A percentile compares a stretch with the other conserved stretches of the same genome.
Conservation (phyloP, 1,284 basidiomycete species). For the Naganishia cerealis region DNA sequence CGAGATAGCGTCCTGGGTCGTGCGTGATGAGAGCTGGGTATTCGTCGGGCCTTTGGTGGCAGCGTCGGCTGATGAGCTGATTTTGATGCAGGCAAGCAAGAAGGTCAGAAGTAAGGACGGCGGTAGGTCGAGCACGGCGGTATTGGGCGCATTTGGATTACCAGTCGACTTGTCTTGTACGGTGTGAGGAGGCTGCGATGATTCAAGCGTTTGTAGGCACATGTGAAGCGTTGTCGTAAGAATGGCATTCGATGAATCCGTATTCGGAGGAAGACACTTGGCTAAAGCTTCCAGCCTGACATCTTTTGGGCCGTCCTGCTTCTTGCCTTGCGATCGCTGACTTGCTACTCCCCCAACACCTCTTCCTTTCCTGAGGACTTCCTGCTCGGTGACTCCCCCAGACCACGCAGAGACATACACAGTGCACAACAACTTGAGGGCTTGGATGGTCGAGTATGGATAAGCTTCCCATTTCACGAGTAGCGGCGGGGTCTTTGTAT, state of each 20-base stretch:
- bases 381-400: slow-evolving; percentile 1
- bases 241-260: slow-evolving; percentile 13
- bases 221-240: slow-evolving; percentile 19
- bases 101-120: slow-evolving; percentile 17
- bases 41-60: neutral
- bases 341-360: neutral
- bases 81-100: slow-evolving; percentile 10
- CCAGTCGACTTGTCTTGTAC: neutral
- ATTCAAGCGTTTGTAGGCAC: slow-evolving; percentile 13
- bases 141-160: neutral
- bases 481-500: slow-evolving; percentile 5
- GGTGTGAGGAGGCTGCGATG: slow-evolving; percentile 7
- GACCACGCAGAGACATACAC: slow-evolving; percentile 19
- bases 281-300: slow-evolving; percentile 24
- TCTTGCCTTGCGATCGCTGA: neutral
- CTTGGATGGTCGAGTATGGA: slow-evolving; percentile 26
- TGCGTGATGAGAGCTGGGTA: neutral
- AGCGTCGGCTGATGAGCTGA: slow-evolving; percentile 9
- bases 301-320: slow-evolving; percentile 9
- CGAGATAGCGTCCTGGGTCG: slow-evolving; percentile 16
- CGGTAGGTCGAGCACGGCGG: slow-evolving; percentile 4
- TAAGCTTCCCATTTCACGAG: slow-evolving; percentile 20
- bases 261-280: slow-evolving; percentile 14
- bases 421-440: slow-evolving; percentile 13
- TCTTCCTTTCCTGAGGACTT: slow-evolving; percentile 7